Evolutionary conservation across 2,329 filamentous ascomycete species (phyloP), one percentile per base, ranked within the genome.

Genomic region (Colletotrichum paranaense): DNA sequence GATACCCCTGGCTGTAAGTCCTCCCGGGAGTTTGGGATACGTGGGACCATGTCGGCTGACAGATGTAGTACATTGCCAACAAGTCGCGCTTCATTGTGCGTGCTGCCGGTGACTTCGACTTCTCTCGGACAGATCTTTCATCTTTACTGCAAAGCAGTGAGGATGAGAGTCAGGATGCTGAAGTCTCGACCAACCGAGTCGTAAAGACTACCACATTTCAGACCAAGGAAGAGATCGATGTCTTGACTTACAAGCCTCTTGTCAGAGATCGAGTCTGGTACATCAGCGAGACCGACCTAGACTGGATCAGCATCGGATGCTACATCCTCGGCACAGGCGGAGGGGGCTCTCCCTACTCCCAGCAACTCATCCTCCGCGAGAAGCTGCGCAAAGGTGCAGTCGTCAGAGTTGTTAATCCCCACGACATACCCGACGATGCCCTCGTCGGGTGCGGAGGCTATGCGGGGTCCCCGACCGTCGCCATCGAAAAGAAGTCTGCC

Each of bases 311-410:
- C 0, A 88, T 84, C 8, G 90, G 90, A 1, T 90, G 89, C 77
- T 91, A 91, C 74, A 88, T 92, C 64, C 84, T 92, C 0, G 90
- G 89, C 2, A 90, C 89, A 0, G 90, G 90, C 24, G 90, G 90
- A 6, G 90, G 90, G 24, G 89, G 90, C 2, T 87, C 84, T 3
- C 88, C 89, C 1, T 89, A 89, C 74, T 79, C 87, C 2, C 81
- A 84, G 35, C 86, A 88, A 81, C 81, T 91, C 19, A 86, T 86
- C 7, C 81, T 91, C 9, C 83, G 87, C 8, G 81, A 87, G 56
- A 86, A 88, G 71, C 82, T 91, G 7, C 84, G 86, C 4, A 80
- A 81, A 5, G 89, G 89, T 0, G 86, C 85, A 6, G 82, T 82
- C 0, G 85, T 91, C 35, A 84, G 84, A 38, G 86, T 91, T 0